Conservation (phyloP, 1,284 basidiomycete genomes). For the Rhodotorula sp. region DNA sequence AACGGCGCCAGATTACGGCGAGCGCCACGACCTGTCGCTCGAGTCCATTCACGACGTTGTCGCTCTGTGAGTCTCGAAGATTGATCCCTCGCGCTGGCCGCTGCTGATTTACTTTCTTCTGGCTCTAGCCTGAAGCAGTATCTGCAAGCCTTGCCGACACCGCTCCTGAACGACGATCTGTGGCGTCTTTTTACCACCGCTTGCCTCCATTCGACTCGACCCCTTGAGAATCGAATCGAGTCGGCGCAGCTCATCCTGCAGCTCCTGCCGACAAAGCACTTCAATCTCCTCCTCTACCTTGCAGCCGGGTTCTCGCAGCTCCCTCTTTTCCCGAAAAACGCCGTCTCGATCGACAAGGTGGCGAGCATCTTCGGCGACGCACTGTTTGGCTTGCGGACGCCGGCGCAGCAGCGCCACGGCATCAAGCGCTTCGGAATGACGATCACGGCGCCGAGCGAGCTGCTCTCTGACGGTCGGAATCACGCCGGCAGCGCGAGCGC, state of each 20-base stretch:
- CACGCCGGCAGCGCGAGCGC: slow-evolving; percentile 28
- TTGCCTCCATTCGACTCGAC: slow-evolving; percentile 44
- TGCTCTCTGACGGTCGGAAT: slow-evolving; percentile 6
- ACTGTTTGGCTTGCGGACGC: slow-evolving; percentile 44
- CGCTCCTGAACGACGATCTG: slow-evolving; percentile 47
- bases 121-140: slow-evolving; percentile 59
- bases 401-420: slow-evolving; percentile 4
- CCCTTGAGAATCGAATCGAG: slow-evolving; percentile 41
- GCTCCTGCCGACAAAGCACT: slow-evolving; percentile 60
- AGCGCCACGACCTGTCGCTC: slow-evolving; percentile 52
- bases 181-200: slow-evolving; percentile 46
- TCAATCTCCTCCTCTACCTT: slow-evolving; percentile 62
- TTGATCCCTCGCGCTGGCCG: too few relatives aligned
- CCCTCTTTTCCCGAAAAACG: slow-evolving; percentile 48
- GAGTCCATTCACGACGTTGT: slow-evolving; percentile 62
- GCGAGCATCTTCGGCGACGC: slow-evolving; percentile 49
- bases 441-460: slow-evolving; percentile 35
- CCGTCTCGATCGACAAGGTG: slow-evolving; percentile 47
- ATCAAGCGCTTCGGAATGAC: slow-evolving; percentile 12
- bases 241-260: slow-evolving; percentile 60
- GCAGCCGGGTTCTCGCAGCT: slow-evolving; percentile 59
- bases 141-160: slow-evolving; percentile 57
- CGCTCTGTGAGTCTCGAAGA: slow-evolving; percentile 52
- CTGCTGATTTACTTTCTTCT: too few relatives aligned
- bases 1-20: slow-evolving; percentile 48